Percentiles rank a stretch among this genome's conserved stretches.
Conservation (phyloP, 148 eudicot genomes). For the Fagopyrum tataricum region DNA sequence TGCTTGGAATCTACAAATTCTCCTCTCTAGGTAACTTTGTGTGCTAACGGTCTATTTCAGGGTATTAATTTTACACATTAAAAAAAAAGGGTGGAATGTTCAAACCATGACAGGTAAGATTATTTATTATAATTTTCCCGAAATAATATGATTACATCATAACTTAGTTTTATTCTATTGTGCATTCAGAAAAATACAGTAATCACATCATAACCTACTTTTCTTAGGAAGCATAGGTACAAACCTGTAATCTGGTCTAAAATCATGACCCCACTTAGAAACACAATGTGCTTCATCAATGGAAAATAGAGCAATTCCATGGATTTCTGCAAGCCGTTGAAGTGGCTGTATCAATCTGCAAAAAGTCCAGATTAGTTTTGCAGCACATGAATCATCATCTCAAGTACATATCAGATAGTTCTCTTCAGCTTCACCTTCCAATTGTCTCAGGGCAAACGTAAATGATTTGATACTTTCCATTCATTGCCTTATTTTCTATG, state of each 20-base stretch:
- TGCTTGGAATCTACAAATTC: too few relatives aligned
- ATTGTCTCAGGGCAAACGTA: constrained; percentile 95
- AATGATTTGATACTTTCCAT: constrained; percentile 60
- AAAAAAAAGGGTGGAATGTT: too few relatives aligned
- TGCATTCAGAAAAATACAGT: not conserved
- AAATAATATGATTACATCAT: too few relatives aligned
- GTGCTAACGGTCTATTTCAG: too few relatives aligned
- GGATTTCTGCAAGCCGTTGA: constrained; percentile 69
- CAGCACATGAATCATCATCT: not conserved
- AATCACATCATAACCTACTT: not conserved
- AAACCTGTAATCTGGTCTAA: constrained; percentile 92
- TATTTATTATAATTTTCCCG: too few relatives aligned
- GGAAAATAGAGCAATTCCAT: constrained; percentile 87
- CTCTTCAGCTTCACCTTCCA: constrained; percentile 40
- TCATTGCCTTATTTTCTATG: constrained; percentile 81
- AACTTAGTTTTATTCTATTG: too few relatives aligned
- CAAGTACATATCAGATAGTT: not conserved
- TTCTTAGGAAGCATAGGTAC: not conserved
- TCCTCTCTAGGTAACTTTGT: too few relatives aligned
- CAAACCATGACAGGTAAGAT: too few relatives aligned
- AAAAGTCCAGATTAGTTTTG: constrained; percentile 10
- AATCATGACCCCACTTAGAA: constrained; percentile 99
- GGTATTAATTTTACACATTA: too few relatives aligned
- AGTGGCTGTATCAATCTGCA: constrained; percentile 76
- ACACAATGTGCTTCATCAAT: constrained; percentile 94